Evolutionary conservation across 805 yeast species (phyloP).

Genomic region (Metschnikowia aberdeeniae): DNA sequence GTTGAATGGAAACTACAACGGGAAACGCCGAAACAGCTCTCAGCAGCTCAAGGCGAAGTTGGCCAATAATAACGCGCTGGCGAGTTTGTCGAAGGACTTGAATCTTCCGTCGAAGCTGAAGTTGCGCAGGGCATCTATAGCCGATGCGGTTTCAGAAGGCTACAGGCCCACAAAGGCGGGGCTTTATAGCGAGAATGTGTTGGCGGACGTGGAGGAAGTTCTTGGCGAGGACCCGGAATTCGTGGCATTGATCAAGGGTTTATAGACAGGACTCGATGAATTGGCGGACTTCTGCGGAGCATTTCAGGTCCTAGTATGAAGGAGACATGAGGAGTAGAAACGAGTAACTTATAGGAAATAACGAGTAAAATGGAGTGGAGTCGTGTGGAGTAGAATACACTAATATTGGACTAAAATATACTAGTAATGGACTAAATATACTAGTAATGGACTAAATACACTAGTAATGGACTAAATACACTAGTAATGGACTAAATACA

Average conservation of each 20-base stretch:
- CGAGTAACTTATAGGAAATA: no score
- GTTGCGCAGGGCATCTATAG: slow-evolving; percentile 62
- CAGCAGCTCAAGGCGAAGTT: slow-evolving; percentile 13
- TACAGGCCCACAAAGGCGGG: slow-evolving; percentile 72
- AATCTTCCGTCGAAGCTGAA: slow-evolving; percentile 28
- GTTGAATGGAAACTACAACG: slow-evolving; percentile 24
- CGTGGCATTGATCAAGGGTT: slow-evolving; percentile 38
- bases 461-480: no score
- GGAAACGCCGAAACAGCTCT: slow-evolving; percentile 10
- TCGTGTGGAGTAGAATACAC: no score
- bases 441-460: no score
- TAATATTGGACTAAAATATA: no score
- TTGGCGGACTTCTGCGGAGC: no score
- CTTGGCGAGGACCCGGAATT: slow-evolving; percentile 49
- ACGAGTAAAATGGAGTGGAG: no score
- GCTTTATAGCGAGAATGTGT: slow-evolving; percentile 67
- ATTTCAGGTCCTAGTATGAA: no score
- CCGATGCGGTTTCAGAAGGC: slow-evolving; percentile 75
- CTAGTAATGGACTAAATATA: no score
- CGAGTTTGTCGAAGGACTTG: slow-evolving; percentile 12
- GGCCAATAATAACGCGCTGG: slow-evolving; percentile 11
- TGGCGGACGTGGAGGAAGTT: slow-evolving; percentile 71
- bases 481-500: no score
- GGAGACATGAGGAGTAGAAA: no score
- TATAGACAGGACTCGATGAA: slow-evolving; percentile 4